Evolutionary conservation across 179 eudicot genomes (phyloP).

Genomic region (Spergularia azorica): DNA sequence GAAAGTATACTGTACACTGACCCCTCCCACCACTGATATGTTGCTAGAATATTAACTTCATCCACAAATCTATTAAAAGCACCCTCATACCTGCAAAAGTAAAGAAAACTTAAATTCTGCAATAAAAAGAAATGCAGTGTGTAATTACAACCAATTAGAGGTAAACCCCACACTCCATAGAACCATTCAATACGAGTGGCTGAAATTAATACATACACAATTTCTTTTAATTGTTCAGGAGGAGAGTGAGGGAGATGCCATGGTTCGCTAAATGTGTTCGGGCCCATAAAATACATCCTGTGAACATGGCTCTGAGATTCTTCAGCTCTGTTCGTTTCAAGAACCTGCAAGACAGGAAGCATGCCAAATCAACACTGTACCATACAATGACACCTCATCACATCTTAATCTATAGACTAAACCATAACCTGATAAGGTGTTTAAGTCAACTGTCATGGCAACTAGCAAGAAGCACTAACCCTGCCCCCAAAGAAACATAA

Average conservation of each 20-base stretch:
- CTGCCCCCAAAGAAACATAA: no score
- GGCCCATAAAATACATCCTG: conserved; percentile 94
- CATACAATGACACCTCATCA: neutral
- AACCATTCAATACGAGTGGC: neutral
- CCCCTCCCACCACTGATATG: conserved; percentile 99
- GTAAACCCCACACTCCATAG: neutral
- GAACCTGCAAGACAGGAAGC: conserved; percentile 54
- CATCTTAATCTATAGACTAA: neutral
- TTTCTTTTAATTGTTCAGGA: conserved; percentile 83
- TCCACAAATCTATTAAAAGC: conserved; percentile 91
- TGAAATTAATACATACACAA: conserved; percentile 65
- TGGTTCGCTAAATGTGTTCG: conserved; percentile 95
- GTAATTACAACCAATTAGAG: neutral
- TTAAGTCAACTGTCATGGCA: neutral
- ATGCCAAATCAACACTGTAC: conserved; percentile 16
- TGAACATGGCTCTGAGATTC: conserved; percentile 96
- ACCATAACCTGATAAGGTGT: neutral
- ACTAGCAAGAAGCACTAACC: no score
- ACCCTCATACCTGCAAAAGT: conserved; percentile 77
- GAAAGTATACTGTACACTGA: conserved; percentile 81
- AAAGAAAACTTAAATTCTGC: neutral
- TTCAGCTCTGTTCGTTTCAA: conserved; percentile 96
- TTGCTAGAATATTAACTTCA: conserved; percentile 82
- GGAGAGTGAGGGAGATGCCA: conserved; percentile 99
- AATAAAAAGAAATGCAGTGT: neutral